Evolutionary conservation across 2,329 filamentous ascomycete species (phyloP), one percentile per base, ranked within the genome.

Genomic region (Neofusicoccum sp.): DNA sequence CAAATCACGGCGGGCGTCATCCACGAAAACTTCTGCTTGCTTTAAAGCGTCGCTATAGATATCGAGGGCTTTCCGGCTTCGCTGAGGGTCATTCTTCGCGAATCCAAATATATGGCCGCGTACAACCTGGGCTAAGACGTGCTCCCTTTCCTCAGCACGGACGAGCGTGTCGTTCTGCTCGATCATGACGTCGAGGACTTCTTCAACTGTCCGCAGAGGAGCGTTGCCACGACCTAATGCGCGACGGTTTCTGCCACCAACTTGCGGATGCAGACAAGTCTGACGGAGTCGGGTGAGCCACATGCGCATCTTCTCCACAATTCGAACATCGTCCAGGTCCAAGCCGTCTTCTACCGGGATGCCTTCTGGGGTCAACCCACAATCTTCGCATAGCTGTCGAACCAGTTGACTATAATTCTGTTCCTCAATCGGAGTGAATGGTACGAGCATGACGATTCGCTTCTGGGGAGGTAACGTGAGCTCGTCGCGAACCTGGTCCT

Each of bases 161-260:
- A 94, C 84, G 1, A 78, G 73, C 5, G 80, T 80, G 63, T 94
- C 90, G 47, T 89, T 93, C 71, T 94, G 88, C 62, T 97, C 92
- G 64, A 97, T 89, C 94, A 99, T 97, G 4, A 89, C 87, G 67
- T 92, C 89, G 9, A 99, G 80, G 1, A 98, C 94, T 74, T 98
- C 91, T 16, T 88, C 85, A 1, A 97, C 89, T 0, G 93, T 96
- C 11, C 91, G 85, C 67, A 97, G 81, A 0, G 91, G 89, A 0
- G 85, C 87, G 54, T 83, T 86, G 48, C 84, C 82, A 22, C 76
- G 73, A 1, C 89, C 89, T 5, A 91, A 76, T 0, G 85, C 84
- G 65, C 84, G 85, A 12, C 89, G 82, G 67, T 89, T 90, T 36
- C 84, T 85, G 8, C 83, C 83, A 16, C 90, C 90, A 45, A 96